Evolutionary conservation across 176 grass and related monocot species (phyloP), one percentile per base, ranked within the genome.

Genomic region (Panicum miliaceum): DNA sequence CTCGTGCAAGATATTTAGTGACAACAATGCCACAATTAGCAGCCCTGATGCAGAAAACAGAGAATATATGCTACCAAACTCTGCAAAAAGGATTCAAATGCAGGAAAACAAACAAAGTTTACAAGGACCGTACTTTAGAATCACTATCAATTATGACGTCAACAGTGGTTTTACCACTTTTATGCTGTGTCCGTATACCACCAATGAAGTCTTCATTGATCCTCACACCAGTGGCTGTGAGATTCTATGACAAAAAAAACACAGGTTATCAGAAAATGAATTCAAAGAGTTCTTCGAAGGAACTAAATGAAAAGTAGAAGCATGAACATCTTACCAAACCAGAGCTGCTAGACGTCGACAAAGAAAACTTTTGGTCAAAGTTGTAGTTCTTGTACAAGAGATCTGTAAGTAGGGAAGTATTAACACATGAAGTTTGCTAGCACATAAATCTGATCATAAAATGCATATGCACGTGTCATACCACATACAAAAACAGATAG

Each of bases 351-450:
- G 83, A 79, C 22, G 84, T 86, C 2, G 81, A 89, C 56, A 94
- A 77, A 47, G 88, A 90, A 65, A 97, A 87, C 73, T 94, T 97
- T 19, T 97, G 87, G 68, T 97, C 86, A 83, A 97, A 97, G 78
- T 85, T 94, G 88, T 94, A 97, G 85, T 94, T 92, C 86, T 92
- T 94, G 80, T 88, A 86, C 68, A 97, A 83, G 57, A 97, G 88
- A 94, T 94, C 94, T 97, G 75, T 38, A 84, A 71, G 71, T 27
- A 77, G 22, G 11, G 5, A 13, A 42, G 2, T 52, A 46, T 42
- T 48, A 47, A 40, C 19, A 46, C 23, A 63, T 37, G 38, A 81
- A 40, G 36, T 70, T 43, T 29, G 10, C 36, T 18, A 87, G 51
- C 16, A 62, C 4, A 83, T 0, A 11, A 36, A 67, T 53, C 26